Conservation (phyloP, 2,329 filamentous ascomycete species). For the Peltaster fructicola region DNA sequence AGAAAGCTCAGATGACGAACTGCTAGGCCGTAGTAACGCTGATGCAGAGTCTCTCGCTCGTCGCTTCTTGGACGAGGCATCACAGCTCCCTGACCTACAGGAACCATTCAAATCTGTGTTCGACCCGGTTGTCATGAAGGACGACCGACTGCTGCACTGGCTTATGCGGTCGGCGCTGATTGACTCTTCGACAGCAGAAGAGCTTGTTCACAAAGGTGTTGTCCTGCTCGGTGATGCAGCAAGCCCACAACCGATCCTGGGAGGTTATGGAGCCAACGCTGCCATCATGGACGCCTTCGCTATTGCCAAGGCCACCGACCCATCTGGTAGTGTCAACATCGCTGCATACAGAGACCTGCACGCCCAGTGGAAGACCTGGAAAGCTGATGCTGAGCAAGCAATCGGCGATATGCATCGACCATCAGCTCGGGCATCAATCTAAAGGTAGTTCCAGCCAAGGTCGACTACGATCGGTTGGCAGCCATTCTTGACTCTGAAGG, state of each 20-base stretch:
- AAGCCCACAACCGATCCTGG: slow-evolving; percentile 24
- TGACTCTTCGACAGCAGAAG: slow-evolving; percentile 9
- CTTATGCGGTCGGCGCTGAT: slow-evolving; percentile 22
- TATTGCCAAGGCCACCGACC: slow-evolving; percentile 16
- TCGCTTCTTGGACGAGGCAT: slow-evolving; percentile 20
- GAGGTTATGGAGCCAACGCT: slow-evolving; percentile 23
- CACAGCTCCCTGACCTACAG: slow-evolving; percentile 10
- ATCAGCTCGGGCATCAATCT: too few relatives aligned
- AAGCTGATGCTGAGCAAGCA: too few relatives aligned
- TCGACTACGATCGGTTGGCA: too few relatives aligned
- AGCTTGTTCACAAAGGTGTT: slow-evolving; percentile 12
- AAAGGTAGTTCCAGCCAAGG: too few relatives aligned
- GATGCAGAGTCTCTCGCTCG: slow-evolving; percentile 20
- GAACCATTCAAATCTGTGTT: slow-evolving; percentile 20
- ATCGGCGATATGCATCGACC: too few relatives aligned
- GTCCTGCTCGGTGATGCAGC: slow-evolving; percentile 23
- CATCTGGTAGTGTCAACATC: slow-evolving; percentile 5
- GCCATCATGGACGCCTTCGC: slow-evolving; percentile 22
- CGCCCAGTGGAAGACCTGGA: too few relatives aligned
- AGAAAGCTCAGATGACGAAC: slow-evolving; percentile 11
- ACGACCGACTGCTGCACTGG: slow-evolving; percentile 23
- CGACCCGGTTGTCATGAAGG: slow-evolving; percentile 13
- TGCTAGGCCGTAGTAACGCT: slow-evolving; percentile 16
- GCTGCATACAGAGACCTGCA: slow-evolving; percentile 2
- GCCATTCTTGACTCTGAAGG: too few relatives aligned